Percentiles rank a stretch among this genome's conserved stretches.
These are phyloP conservation scores for Paraglomus occultum DNA, from an alignment of 192 early-diverging fungal genomes.

Conservation along the genomic window DNA sequence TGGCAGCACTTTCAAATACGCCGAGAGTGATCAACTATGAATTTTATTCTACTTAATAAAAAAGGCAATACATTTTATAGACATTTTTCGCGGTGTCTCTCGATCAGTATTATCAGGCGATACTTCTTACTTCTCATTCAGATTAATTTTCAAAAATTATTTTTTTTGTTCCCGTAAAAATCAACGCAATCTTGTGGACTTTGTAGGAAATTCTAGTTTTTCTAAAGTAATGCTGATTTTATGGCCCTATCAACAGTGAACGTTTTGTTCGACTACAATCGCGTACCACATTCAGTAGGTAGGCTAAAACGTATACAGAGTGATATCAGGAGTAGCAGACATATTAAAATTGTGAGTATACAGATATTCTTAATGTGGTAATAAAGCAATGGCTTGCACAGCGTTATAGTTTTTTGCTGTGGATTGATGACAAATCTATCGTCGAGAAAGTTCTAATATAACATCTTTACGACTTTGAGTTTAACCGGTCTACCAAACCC, in stretches of 20 bases:
- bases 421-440: no score
- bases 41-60: conserved; percentile 29
- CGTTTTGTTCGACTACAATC: no score
- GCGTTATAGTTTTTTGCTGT: no score
- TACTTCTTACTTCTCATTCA: conserved; percentile 45
- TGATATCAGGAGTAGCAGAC: conserved; percentile 8
- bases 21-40: conserved; percentile 50
- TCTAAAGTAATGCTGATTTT: conserved; percentile 36
- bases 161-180: conserved; percentile 45
- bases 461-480: no score
- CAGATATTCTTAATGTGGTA: no score
- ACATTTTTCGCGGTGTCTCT: no score
- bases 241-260: neutral
- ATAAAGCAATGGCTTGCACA: no score
- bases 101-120: neutral
- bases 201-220: conserved; percentile 50
- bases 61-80: neutral
- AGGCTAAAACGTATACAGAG: neutral
- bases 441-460: no score
- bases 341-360: no score
- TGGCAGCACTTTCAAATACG: conserved; percentile 60
- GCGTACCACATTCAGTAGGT: no score
- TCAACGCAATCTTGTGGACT: conserved; percentile 36
- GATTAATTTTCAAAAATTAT: conserved; percentile 54
- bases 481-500: no score